Evolutionary conservation across 2,329 filamentous ascomycete species (phyloP).

Genomic region (Colletotrichum costaricense): DNA sequence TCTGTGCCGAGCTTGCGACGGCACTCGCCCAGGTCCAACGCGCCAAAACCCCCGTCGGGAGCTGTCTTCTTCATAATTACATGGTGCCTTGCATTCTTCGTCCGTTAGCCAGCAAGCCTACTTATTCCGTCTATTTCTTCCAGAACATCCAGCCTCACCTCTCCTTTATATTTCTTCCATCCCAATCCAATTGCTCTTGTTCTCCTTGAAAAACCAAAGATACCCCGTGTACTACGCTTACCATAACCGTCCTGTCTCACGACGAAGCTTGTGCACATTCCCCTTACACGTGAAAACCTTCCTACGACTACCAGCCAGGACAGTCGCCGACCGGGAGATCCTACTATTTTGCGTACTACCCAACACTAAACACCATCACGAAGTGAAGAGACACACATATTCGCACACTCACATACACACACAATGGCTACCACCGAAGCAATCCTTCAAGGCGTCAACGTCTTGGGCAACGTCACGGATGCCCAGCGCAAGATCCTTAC

Average conservation of each 20-base stretch:
- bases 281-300: slow-evolving; percentile 32
- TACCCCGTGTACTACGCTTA: slow-evolving; percentile 20
- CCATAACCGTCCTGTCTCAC: slow-evolving; percentile 22
- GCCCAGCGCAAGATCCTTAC: slow-evolving; percentile 91
- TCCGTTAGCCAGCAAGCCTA: background rate
- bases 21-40: slow-evolving; percentile 19
- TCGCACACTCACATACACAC: slow-evolving; percentile 40
- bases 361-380: slow-evolving; percentile 17
- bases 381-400: background rate
- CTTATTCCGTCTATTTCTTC: slow-evolving; percentile 10
- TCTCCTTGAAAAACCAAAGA: slow-evolving; percentile 9
- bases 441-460: slow-evolving; percentile 56
- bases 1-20: slow-evolving; percentile 33
- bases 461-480: slow-evolving; percentile 83
- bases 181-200: slow-evolving; percentile 7
- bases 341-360: background rate
- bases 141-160: slow-evolving; percentile 4
- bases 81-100: slow-evolving; percentile 11
- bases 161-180: background rate
- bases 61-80: background rate
- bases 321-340: background rate
- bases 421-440: slow-evolving; percentile 77
- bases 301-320: background rate
- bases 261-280: slow-evolving; percentile 5
- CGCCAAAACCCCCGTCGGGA: background rate